Evolutionary conservation across 2,329 filamentous ascomycete genomes (phyloP), one percentile per base, ranked within the genome.

Genomic region (Lojkania enalia): DNA sequence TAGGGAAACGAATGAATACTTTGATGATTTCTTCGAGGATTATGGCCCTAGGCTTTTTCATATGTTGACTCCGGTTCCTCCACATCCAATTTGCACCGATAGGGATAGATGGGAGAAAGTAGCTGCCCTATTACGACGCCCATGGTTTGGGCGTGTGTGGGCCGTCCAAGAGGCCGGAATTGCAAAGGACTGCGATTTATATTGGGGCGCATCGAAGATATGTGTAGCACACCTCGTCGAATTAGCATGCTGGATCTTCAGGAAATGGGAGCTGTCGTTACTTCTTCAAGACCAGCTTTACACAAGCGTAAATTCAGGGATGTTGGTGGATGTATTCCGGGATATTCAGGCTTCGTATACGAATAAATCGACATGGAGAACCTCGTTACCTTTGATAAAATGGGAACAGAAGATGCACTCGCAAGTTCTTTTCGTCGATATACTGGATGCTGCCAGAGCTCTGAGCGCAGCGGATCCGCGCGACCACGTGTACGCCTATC

Each of bases 61-160:
- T n/a, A n/a, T n/a, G n/a, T n/a, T n/a, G n/a, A n/a, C n/a, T n/a
- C n/a, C n/a, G n/a, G n/a, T n/a, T n/a, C n/a, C n/a, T n/a, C n/a
- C n/a, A n/a, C n/a, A n/a, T n/a, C n/a, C n/a, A n/a, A n/a, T n/a
- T n/a, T n/a, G n/a, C n/a, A n/a, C n/a, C n/a, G 30, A 48, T 13
- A 40, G 15, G 16, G 14, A 35, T 9, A 3, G n/a, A 13, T 48
- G 45, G 45, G 20, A 36, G 4, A 35, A 37, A 4, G 14, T 51
- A 1, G 18, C 21, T 2, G 15, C 19, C 3, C 20, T 52, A 9
- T 32, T 46, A 12, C 18, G 30, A 4, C 46, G 33, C 3, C 30
- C 36, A 3, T 55, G 47, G 42, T 55, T 55, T 43, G 33, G 39
- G 5, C 52, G 52, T 20, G 46, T 45, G 3, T 55, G 50, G 52